A percentile compares a stretch with the other conserved stretches of the same genome.
phyloP scores from a whole-genome alignment of 2,329 filamentous ascomycete species.

The Zasmidium angulare region DNA sequence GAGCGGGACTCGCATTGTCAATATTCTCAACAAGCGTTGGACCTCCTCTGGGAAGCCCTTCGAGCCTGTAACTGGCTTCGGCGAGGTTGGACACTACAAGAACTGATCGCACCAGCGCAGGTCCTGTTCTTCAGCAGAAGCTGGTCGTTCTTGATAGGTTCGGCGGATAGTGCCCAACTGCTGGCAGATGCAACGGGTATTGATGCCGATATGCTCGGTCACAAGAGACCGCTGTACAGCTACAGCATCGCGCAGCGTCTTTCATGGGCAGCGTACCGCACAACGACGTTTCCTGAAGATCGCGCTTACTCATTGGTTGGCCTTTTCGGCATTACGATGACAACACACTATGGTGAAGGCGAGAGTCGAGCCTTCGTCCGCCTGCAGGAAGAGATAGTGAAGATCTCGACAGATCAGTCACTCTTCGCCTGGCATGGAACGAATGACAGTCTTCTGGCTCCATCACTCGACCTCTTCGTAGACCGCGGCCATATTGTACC shows the following conservation, averaged over 20 bases:
- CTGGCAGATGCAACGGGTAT: not conserved
- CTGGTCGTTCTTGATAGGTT: not conserved
- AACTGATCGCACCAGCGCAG: constrained; percentile 1
- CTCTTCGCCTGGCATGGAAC: not conserved
- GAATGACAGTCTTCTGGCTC: not conserved
- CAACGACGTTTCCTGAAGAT: constrained; percentile 12
- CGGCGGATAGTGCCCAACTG: not conserved
- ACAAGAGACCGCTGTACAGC: not conserved
- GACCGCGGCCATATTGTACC: not conserved
- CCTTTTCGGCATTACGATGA: constrained; percentile 13
- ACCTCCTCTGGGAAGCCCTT: not conserved
- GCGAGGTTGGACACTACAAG: constrained; percentile 5
- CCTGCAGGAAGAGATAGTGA: constrained; percentile 21
- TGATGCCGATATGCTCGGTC: not conserved
- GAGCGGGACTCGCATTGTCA: not conserved
- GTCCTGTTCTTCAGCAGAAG: not conserved
- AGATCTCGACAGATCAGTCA: not conserved
- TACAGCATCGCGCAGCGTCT: constrained; percentile 1
- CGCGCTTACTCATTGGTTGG: constrained; percentile 14
- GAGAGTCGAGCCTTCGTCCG: constrained; percentile 12
- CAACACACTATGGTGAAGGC: constrained; percentile 13
- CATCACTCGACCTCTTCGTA: not conserved
- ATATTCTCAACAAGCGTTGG: not conserved
- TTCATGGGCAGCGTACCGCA: constrained; percentile 11
- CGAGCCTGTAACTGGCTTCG: not conserved